phyloP scores from a whole-genome alignment of 805 yeast species.

The Huiozyma naganishii region DNA sequence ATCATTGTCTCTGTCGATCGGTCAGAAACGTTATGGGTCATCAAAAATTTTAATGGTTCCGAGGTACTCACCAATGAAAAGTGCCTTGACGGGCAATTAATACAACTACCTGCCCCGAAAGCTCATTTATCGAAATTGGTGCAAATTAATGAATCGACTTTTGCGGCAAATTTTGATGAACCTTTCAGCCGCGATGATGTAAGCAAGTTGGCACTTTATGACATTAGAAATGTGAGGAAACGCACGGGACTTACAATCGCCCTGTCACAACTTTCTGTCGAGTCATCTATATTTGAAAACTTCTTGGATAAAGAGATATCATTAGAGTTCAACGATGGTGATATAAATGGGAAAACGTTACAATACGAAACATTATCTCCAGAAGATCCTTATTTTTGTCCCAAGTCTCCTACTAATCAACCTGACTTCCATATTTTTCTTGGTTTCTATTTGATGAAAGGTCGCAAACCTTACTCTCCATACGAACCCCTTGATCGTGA shows the following conservation, averaged over 20 bases:
- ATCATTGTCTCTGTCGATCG: constrained; percentile 3
- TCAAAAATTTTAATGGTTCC: not conserved
- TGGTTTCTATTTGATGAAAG: no score
- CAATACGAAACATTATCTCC: no score
- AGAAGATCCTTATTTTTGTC: no score
- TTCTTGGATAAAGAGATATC: not conserved
- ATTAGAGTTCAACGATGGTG: not conserved
- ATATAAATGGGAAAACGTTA: not conserved
- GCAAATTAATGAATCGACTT: not conserved
- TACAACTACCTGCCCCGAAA: not conserved
- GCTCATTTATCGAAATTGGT: not conserved
- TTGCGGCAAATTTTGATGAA: not conserved
- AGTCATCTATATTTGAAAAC: not conserved
- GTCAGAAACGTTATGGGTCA: not conserved
- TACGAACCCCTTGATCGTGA: not conserved
- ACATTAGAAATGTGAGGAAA: not conserved
- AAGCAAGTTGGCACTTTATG: not conserved
- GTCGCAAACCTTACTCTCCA: not conserved
- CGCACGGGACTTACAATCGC: not conserved
- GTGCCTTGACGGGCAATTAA: not conserved
- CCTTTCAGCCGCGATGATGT: not conserved
- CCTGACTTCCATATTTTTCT: no score
- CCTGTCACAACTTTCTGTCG: not conserved
- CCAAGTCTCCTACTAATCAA: no score
- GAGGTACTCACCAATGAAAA: not conserved